Percentiles rank a stretch among this genome's conserved stretches.
phyloP scores from a whole-genome alignment of 2,329 filamentous ascomycete genomes.

The Hypocrella siamensis region DNA sequence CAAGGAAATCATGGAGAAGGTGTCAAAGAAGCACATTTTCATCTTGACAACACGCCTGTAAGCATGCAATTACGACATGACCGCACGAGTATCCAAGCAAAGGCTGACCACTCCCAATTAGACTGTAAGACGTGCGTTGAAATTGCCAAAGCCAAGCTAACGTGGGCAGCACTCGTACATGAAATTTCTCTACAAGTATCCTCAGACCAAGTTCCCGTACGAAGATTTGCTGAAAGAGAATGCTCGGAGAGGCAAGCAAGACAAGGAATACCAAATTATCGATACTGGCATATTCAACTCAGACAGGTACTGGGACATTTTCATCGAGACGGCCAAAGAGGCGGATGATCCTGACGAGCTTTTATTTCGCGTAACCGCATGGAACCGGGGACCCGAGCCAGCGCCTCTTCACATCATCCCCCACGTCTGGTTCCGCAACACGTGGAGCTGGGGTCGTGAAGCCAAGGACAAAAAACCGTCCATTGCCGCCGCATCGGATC shows the following conservation, averaged over 20 bases:
- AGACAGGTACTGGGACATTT: constrained; percentile 89
- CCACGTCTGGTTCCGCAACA: constrained; percentile 94
- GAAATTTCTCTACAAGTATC: constrained; percentile 98
- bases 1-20: constrained; percentile 96
- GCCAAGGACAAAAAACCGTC: constrained; percentile 60
- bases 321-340: constrained; percentile 93
- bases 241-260: constrained; percentile 55
- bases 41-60: constrained; percentile 80
- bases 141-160: constrained; percentile 3
- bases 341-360: constrained; percentile 82
- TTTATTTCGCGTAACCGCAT: constrained; percentile 86
- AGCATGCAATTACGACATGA: constrained; percentile 11
- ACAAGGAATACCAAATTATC: constrained; percentile 80
- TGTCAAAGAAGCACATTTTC: constrained; percentile 92
- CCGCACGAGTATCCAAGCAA: no score
- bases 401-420: constrained; percentile 88
- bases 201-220: constrained; percentile 83
- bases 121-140: constrained; percentile 24
- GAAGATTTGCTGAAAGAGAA: constrained; percentile 77
- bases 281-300: constrained; percentile 84
- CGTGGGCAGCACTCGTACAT: constrained; percentile 75
- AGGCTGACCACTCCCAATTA: constrained; percentile 10
- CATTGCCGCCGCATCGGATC: constrained; percentile 51
- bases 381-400: constrained; percentile 83
- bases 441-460: constrained; percentile 88